A percentile compares a stretch with the other conserved stretches of the same genome.
phyloP scores from a whole-genome alignment of 495 filamentous ascomycete species.

The Pyrenopolyporus hunteri region DNA sequence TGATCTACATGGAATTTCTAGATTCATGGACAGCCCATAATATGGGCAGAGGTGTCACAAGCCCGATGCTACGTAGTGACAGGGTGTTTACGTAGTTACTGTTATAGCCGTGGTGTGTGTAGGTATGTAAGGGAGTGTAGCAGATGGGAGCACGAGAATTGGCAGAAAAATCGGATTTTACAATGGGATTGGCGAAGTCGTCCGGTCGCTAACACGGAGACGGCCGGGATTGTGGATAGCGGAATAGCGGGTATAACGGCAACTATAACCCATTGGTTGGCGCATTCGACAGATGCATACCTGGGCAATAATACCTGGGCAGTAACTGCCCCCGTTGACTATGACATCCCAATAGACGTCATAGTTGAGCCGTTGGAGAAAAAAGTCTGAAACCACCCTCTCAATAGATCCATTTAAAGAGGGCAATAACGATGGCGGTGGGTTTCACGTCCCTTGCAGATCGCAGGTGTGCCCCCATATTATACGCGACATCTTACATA shows the following conservation, averaged over 20 bases:
- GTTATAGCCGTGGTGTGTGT: conserved; percentile 15
- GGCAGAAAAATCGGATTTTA: not conserved
- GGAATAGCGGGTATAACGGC: conserved; percentile 12
- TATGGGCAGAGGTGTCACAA: conserved; percentile 11
- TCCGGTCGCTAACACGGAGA: conserved; percentile 16
- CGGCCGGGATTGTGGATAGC: conserved; percentile 11
- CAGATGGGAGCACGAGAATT: not conserved
- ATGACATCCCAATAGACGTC: conserved; percentile 22
- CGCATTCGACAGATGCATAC: not conserved
- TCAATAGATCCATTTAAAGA: conserved; percentile 18
- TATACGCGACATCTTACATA: too few relatives aligned
- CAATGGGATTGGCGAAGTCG: conserved; percentile 1
- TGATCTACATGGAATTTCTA: conserved; percentile 2
- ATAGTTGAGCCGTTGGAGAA: conserved; percentile 5
- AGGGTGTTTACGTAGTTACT: conserved; percentile 29
- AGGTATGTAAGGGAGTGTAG: not conserved
- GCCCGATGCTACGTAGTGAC: conserved; percentile 17
- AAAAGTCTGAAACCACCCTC: conserved; percentile 16
- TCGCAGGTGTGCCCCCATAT: conserved; percentile 13
- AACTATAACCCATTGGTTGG: not conserved
- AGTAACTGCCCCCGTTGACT: too few relatives aligned
- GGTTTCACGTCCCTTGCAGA: conserved; percentile 33
- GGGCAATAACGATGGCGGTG: not conserved
- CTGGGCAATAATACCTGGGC: too few relatives aligned
- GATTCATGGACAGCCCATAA: conserved; percentile 11